Base-by-base conservation (phyloP, 345 rosid species). In the Eucalyptus marginata region DNA sequence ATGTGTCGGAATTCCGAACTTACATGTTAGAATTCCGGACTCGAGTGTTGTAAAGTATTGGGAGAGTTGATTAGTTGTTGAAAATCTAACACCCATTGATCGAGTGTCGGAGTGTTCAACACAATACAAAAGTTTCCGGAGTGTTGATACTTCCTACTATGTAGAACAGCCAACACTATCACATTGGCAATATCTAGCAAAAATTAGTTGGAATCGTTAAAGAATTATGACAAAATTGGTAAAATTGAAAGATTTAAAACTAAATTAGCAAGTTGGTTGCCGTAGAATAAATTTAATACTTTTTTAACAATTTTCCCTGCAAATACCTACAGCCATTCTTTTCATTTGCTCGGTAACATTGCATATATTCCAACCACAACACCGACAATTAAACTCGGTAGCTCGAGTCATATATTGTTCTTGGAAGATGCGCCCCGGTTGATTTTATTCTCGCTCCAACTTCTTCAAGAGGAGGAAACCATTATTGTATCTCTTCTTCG, bases 41-140 rank as follows among this genome's bases (percentile, higher is more conserved):
- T 20, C 0, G 0, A 4, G 0, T 18, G 0, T 52, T 0, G 2
- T 18, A 52, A 52, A 52, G 25, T 52, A 52, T 52, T 8, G 0
- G 8, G 58, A 52, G 10, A 52, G 10, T 52, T 52, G 25, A 52
- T 52, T 0, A 3, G 1, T 18, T 0, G 0, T 52, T 18, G 56
- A 52, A 52, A 52, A 52, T 52, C 0, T 7, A 4, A 52, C 1
- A 52, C 24, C 4, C 0, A 0, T 52, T 52, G 2, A 52, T 0
- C 1, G 0, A 52, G 56, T 7, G 24, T 18, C 2, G 4, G 2
- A 16, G 9, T 17, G 40, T 36, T 1, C 2, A 18, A 7, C 2
- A 18, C 24, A 18, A 52, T 2, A 18, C 4, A 52, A 18, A 20
- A 18, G 5, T 52, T 52, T 18, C 2, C 2, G 10, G 4, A 18